A percentile compares a stretch with the other conserved stretches of the same genome.
phyloP scores from a whole-genome alignment of 495 filamentous ascomycete genomes.

The Bombardia bombarda region DNA sequence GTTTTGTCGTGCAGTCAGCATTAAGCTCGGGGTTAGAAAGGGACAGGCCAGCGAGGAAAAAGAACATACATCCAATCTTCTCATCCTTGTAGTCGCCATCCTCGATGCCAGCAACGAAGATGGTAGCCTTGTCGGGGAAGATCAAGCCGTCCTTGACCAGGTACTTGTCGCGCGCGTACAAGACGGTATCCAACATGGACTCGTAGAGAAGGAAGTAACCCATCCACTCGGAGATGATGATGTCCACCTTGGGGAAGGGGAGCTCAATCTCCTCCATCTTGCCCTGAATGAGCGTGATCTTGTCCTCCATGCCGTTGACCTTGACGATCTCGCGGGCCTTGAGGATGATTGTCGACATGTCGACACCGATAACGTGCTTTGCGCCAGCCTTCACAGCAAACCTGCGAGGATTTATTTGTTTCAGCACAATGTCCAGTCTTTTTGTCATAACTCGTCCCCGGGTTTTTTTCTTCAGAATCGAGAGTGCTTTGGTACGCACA shows the following conservation, averaged over 20 bases:
- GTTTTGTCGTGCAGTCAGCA: constrained; percentile 13
- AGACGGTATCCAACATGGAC: constrained; percentile 89
- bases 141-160: constrained; percentile 71
- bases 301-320: constrained; percentile 69
- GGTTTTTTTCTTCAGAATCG: neutral
- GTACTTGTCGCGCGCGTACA: constrained; percentile 81
- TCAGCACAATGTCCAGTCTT: no score
- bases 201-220: constrained; percentile 91
- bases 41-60: neutral
- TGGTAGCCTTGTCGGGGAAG: constrained; percentile 83
- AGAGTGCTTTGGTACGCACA: constrained; percentile 38
- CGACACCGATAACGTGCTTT: constrained; percentile 82
- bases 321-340: constrained; percentile 78
- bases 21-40: neutral
- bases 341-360: constrained; percentile 89
- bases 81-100: constrained; percentile 77
- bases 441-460: no score
- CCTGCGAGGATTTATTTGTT: constrained; percentile 24
- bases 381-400: constrained; percentile 89
- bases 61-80: constrained; percentile 54
- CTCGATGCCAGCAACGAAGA: constrained; percentile 77
- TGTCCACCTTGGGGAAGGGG: constrained; percentile 73
- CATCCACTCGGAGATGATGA: constrained; percentile 98
- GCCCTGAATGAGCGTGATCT: constrained; percentile 73
- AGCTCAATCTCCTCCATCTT: constrained; percentile 87